Base-by-base conservation (phyloP, 2,329 filamentous ascomycete species). In the Trichoderma citrinoviride region DNA sequence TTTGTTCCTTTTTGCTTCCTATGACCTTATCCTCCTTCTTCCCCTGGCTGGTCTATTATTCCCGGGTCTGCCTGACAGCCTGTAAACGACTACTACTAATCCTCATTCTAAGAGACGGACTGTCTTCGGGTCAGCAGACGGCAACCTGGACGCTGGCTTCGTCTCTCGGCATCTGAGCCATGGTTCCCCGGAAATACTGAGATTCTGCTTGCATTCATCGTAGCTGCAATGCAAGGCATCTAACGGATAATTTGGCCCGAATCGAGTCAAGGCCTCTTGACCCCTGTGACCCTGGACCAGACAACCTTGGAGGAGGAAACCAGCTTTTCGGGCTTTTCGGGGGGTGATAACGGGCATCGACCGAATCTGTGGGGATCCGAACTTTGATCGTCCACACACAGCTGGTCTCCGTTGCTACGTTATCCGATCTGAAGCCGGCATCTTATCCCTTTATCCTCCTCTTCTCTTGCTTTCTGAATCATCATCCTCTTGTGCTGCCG, bases 321-420 rank as follows among this genome's bases (percentile, higher is more conserved):
- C 61, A 44, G 41, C 23, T 43, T 41, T 52, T 50, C 55, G 41
- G 55, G n/a, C n/a, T n/a, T n/a, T n/a, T n/a, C n/a, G 49, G 33
- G 29, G 12, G 27, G 17, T 49, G 64, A 61, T 47, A 65, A 55
- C 64, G 64, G 64, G 56, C 47, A 61, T 65, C 56, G 64, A 65
- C 64, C 64, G 64, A 66, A 64, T 66, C 64, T 66, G 64, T 66
- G 64, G 64, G 64, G 64, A 63, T 46, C 19, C 29, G 40, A 37
- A 65, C 21, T 52, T 57, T 52, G 64, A 66, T 66, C 64, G 64
- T 64, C 58, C 49, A 66, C 46, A 62, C 52, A 15, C 53, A 44
- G n/a, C 33, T 54, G 43, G 33, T 29, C 25, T 66, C 58, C 64
- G 29, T 58, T 63, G 43, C 50, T 55, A 52, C 52, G 58, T 25